Evolutionary conservation across 768 basidiomycete genomes (phyloP).

Genomic region (Russula olivacea): DNA sequence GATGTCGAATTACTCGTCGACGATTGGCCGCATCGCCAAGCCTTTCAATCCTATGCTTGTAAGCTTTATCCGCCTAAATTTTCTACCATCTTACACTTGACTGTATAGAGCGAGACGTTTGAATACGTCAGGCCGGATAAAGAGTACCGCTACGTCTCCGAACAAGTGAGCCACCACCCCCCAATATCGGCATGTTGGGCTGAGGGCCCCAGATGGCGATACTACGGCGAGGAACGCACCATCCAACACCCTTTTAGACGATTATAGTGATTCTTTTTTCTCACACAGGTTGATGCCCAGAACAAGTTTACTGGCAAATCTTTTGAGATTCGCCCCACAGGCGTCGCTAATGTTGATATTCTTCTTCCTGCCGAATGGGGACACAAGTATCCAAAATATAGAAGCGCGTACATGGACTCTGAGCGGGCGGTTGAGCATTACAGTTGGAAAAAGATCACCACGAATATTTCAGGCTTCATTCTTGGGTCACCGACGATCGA

Average conservation of each 20-base stretch:
- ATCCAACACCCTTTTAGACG: background rate
- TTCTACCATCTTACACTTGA: background rate
- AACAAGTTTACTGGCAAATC: conserved; percentile 96
- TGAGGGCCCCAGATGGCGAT: conserved; percentile 84
- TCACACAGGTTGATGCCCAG: conserved; percentile 80
- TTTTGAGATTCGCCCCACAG: conserved; percentile 94
- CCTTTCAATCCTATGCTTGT: conserved; percentile 96
- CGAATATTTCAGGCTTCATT: conserved; percentile 88
- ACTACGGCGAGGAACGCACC: conserved; percentile 70
- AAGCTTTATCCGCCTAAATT: conserved; percentile 28
- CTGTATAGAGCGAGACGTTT: conserved; percentile 79
- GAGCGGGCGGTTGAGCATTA: conserved; percentile 76
- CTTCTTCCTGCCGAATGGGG: conserved; percentile 63
- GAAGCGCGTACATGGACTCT: conserved; percentile 13
- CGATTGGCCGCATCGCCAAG: conserved; percentile 93
- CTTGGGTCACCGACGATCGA: conserved; percentile 64
- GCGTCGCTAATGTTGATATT: conserved; percentile 85
- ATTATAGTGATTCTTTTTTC: conserved; percentile 1
- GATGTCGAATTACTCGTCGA: conserved; percentile 96
- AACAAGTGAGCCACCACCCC: conserved; percentile 97
- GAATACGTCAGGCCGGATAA: conserved; percentile 87
- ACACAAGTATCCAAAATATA: conserved; percentile 54
- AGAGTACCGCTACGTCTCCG: conserved; percentile 87
- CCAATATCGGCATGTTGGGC: conserved; percentile 96
- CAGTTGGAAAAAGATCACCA: conserved; percentile 93